Evolutionary conservation across 192 early-diverging fungal genomes (phyloP), one percentile per base, ranked within the genome.

Genomic region (Phlyctochytrium planicorne): DNA sequence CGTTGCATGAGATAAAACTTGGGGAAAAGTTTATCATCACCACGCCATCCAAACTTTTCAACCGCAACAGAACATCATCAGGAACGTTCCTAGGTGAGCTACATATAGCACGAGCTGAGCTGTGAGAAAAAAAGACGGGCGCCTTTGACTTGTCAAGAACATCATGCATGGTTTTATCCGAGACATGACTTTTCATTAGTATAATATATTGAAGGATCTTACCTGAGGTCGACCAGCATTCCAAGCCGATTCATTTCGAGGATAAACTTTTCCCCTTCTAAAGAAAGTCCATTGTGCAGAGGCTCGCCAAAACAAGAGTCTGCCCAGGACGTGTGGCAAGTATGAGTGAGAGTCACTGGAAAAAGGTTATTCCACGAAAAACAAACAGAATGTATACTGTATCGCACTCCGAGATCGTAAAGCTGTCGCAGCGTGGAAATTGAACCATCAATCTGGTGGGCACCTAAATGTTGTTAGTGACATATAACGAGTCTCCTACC

Each of bases 211-310:
- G 12, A 31, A 24, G 61, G 50, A 14, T 29, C 57, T n/a, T 62
- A 68, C 74, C 71, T 80, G 35, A 89, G 66, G 62, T 90, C 88
- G 16, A 90, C 87, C 76, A 88, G 71, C 88, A 90, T 87, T 17
- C 88, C 88, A 30, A 90, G 53, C 62, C 87, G 67, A 74, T 90
- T 90, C 89, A 89, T 88, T 66, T 90, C 89, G 14, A 52, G 34
- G 30, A 89, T 68, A n/a, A 89, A 74, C 29, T 64, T 59, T 23
- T 73, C 61, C 0, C 89, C 89, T 66, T 84, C 87, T 2, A 37
- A 47, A 0, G 86, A 82, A 25, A 90, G 72, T 0, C 89, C 87
- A 55, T 64, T 59, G 40, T 79, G 79, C 30, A 75, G 59, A 60
- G 66, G 77, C 50, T 34, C 66, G 40, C 62, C 71, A 2, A 72